These are phyloP conservation scores for Aspergillus luchuensis DNA, from an alignment of 2,329 filamentous ascomycete genomes.

Conservation along the genomic window DNA sequence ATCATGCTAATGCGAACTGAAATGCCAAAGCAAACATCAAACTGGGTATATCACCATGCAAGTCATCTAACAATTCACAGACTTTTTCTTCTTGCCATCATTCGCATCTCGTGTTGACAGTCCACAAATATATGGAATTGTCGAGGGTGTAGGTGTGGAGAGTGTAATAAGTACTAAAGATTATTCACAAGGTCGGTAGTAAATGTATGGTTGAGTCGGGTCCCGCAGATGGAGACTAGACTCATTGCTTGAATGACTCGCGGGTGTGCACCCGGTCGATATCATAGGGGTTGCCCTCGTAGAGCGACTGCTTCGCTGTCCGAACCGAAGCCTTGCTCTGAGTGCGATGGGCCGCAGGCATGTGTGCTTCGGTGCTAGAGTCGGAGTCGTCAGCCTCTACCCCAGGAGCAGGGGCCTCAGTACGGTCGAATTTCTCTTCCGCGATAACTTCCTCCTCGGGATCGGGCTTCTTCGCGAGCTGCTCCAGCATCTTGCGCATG, in stretches of 20 bases:
- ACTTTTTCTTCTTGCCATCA: slow-evolving; percentile 16
- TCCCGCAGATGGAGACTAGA: background rate
- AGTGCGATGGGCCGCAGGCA: slow-evolving; percentile 24
- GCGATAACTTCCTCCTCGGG: slow-evolving; percentile 21
- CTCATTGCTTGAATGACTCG: slow-evolving; percentile 36
- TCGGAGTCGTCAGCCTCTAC: slow-evolving; percentile 30
- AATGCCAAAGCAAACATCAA: slow-evolving; percentile 12
- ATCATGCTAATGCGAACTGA: slow-evolving; percentile 14
- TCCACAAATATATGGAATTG: slow-evolving; percentile 1
- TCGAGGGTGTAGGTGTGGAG: background rate
- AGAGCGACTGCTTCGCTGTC: slow-evolving; percentile 32
- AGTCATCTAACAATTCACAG: slow-evolving; percentile 12
- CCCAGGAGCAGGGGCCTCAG: slow-evolving; percentile 33
- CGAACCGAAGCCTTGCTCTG: slow-evolving; percentile 34
- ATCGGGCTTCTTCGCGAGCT: slow-evolving; percentile 17
- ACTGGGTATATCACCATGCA: slow-evolving; percentile 25
- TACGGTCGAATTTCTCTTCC: slow-evolving; percentile 34
- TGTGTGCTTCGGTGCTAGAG: slow-evolving; percentile 23
- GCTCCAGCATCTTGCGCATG: slow-evolving; percentile 39
- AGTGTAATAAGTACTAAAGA: slow-evolving; percentile 20
- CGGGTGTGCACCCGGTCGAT: slow-evolving; percentile 48
- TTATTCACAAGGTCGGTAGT: slow-evolving; percentile 20
- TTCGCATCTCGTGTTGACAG: slow-evolving; percentile 15
- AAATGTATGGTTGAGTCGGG: background rate
- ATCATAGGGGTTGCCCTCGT: slow-evolving; percentile 49